Evolutionary conservation across 2,329 filamentous ascomycete genomes (phyloP).

Genomic region (Fusarium mangiferae): DNA sequence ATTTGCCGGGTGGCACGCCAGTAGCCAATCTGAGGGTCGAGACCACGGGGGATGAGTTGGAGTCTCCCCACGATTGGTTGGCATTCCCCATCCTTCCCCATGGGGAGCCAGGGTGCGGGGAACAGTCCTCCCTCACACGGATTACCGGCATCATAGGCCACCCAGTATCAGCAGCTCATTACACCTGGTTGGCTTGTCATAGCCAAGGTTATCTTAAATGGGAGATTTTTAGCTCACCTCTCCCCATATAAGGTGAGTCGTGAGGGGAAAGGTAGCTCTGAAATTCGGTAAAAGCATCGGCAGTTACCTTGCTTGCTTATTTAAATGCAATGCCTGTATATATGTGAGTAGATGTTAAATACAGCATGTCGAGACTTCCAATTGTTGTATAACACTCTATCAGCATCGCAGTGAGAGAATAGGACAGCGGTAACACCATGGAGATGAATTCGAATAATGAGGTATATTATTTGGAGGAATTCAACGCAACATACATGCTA

Average conservation of each 20-base stretch:
- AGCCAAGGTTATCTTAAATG: not conserved
- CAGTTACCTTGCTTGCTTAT: not conserved
- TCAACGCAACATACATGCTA: not conserved
- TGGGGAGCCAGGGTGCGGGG: not conserved
- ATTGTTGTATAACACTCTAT: too few species aligned
- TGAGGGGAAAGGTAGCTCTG: not conserved
- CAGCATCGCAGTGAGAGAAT: not conserved
- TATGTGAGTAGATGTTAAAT: not conserved
- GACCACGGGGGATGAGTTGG: not conserved
- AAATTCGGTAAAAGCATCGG: not conserved
- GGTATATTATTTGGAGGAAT: not conserved
- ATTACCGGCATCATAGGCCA: not conserved
- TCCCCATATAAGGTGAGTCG: not conserved
- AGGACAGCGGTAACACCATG: not conserved
- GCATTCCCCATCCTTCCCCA: not conserved
- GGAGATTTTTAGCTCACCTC: not conserved
- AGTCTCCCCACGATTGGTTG: not conserved
- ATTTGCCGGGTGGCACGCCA: not conserved
- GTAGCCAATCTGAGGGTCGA: not conserved
- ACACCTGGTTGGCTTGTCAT: not conserved
- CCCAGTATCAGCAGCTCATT: not conserved
- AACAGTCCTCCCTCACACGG: not conserved
- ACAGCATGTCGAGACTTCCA: not conserved
- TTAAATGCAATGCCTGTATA: not conserved
- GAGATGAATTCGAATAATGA: not conserved